These are phyloP conservation scores for Trichoderma atrobrunneum DNA, from an alignment of 2,329 filamentous ascomycete species.

Conservation along the genomic window DNA sequence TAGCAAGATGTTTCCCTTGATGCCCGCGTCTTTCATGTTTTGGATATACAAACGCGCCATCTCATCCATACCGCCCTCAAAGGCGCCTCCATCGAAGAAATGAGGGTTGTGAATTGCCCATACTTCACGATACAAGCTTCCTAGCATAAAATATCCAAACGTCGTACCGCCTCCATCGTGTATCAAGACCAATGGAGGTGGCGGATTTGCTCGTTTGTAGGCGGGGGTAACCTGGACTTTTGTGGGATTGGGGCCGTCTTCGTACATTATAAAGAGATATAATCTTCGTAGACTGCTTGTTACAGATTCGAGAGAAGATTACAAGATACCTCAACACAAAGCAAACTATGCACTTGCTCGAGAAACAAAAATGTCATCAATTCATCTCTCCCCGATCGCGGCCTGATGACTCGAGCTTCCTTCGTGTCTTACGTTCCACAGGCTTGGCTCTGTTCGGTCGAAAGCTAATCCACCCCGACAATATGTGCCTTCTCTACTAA, in stretches of 20 bases:
- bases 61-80: conserved; percentile 31
- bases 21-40: conserved; percentile 25
- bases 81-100: conserved; percentile 26
- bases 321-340: background rate
- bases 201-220: conserved; percentile 21
- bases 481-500: background rate
- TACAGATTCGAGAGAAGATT: no score
- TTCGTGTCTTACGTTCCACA: conserved; percentile 4
- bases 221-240: conserved; percentile 24
- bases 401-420: background rate
- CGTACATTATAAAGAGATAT: conserved; percentile 19
- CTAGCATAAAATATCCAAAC: conserved; percentile 31
- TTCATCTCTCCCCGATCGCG: background rate
- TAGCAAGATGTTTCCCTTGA: conserved; percentile 28
- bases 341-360: background rate
- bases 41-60: conserved; percentile 31
- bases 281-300: background rate
- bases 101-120: conserved; percentile 33
- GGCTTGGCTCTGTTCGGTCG: background rate
- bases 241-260: conserved; percentile 27
- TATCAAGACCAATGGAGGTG: conserved; percentile 29
- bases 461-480: conserved; percentile 17
- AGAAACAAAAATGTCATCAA: background rate
- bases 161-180: conserved; percentile 34
- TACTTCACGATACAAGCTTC: conserved; percentile 29